Base-by-base conservation (phyloP, 495 filamentous ascomycete species). In the Talaromyces wortmannii region DNA sequence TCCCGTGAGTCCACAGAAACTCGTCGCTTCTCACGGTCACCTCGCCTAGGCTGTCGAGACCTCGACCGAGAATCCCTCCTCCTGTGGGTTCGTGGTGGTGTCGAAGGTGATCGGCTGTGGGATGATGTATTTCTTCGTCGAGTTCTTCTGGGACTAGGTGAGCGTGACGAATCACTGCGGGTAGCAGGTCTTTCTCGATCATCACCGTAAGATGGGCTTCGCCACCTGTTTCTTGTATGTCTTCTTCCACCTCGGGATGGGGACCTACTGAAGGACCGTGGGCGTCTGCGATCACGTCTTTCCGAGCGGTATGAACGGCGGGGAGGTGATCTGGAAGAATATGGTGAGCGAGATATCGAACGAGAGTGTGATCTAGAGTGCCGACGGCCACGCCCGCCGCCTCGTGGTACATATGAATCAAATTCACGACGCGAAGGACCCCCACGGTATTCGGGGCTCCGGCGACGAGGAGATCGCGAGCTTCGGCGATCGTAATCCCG, bases 391-490 rank as follows among this genome's bases (percentile, higher is more conserved):
- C 65, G 63, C 48, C 69, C 61, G 42, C 64, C 53, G 32, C 70
- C 67, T 36, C 67, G 59, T 18, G 82, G 82, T 44, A 85, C 74
- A 58, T 85, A 85, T 11, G 77, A 79, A 61, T 86, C 83, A 53
- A 72, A 70, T 17, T 79, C 80, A 13, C 79, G 75, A 48, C 80
- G 67, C 30, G 72, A 64, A 51, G 76, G 78, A 64, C 73, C 69
- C 47, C 77, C 81, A 56, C 79, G 77, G 69, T 76, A 62, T 58
- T 80, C 75, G 59, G 65, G 78, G 58, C 79, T 77, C 53, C 78
- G 78, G 45, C 78, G 72, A 58, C 82, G 71, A n/a, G 80, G 77
- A 29, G 87, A 88, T 31, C 83, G 73, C 17, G 89, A 90, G 46
- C 58, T 55, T 57, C 65, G 61, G 48, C 79, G 64, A 18, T 76